Evolutionary conservation across 2,329 filamentous ascomycete species (phyloP), one percentile per base, ranked within the genome.

Genomic region (Zymoseptoria ardabiliae): DNA sequence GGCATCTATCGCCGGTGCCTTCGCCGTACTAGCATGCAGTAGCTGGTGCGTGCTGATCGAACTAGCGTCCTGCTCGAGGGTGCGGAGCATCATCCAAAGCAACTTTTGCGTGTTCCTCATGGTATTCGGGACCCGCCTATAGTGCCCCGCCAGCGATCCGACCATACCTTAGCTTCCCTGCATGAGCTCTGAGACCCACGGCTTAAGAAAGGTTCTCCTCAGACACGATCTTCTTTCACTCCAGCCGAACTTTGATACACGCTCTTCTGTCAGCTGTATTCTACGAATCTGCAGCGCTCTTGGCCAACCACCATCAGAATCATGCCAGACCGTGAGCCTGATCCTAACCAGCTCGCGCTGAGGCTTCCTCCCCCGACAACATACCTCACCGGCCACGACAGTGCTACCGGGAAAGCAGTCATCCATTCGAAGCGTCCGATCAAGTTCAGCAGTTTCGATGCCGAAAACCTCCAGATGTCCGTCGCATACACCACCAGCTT

Each of bases 1-100:
- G 90, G 1, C 83, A 87, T 68, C 75, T 93, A 62, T 83, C 75
- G 58, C 82, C 84, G 9, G 77, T 85, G 30, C 76, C 82, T 3
- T 73, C 71, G 69, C 55, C 64, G 11, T 61, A 64, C 22, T 65
- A 51, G 50, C 20, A 51, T 51, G 8, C 2, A 21, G 19, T 45
- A n/a, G 35, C 35, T n/a, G n/a, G 35, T n/a, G 13, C 7, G 13
- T n/a, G 6, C 13, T 17, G 35, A 13, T n/a, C 13, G 35, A n/a
- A 45, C 35, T 11, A 20, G 50, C 50, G 10, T 11, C 45, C 45
- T 50, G 45, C 45, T 50, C 17, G 45, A 3, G 45, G 7, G 9
- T 28, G 25, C 1, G 1, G 25, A 7, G 25, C 25, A 28, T 28
- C 25, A 28, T 28, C 7, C 25, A 9, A 28, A 28, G 25, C 6